phyloP scores from a whole-genome alignment of 176 grass and related monocot species.

The Oryza rufipogon region DNA sequence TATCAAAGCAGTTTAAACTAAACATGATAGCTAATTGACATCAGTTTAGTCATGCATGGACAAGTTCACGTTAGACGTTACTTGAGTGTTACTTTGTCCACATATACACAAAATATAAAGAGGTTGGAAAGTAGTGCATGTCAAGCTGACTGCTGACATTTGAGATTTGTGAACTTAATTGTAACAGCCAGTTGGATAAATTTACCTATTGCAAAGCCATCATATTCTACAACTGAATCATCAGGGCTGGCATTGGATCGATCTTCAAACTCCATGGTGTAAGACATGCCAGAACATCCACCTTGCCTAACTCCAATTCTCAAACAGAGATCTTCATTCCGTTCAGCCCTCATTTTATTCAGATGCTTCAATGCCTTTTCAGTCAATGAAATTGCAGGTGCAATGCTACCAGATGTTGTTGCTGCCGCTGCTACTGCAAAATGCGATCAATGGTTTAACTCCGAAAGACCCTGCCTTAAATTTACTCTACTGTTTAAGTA shows the following conservation, averaged over 20 bases:
- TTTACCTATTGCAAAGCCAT: constrained; percentile 94
- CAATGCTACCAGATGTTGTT: constrained; percentile 61
- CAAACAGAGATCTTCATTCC: constrained; percentile 81
- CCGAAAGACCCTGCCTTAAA: not conserved
- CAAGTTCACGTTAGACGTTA: not conserved
- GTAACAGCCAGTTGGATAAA: not conserved
- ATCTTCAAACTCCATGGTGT: constrained; percentile 96
- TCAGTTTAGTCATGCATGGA: not conserved
- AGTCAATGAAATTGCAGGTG: constrained; percentile 79
- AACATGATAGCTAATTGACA: not conserved
- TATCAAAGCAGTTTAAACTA: not conserved
- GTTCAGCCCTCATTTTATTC: constrained; percentile 78
- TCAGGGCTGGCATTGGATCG: constrained; percentile 55
- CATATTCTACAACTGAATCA: constrained; percentile 85
- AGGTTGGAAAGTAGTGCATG: not conserved
- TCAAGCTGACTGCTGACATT: not conserved
- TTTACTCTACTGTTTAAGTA: not conserved
- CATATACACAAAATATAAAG: not conserved
- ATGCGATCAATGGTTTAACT: not conserved
- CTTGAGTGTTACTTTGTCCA: not conserved
- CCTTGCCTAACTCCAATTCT: constrained; percentile 99
- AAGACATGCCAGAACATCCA: constrained; percentile 99
- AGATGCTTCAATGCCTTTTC: constrained; percentile 92
- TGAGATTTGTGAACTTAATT: not conserved
- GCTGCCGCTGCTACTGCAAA: constrained; percentile 41